These are phyloP conservation scores for Porphyridium purpureum DNA, from an alignment of 23 red algal species.

Conservation along the genomic window DNA sequence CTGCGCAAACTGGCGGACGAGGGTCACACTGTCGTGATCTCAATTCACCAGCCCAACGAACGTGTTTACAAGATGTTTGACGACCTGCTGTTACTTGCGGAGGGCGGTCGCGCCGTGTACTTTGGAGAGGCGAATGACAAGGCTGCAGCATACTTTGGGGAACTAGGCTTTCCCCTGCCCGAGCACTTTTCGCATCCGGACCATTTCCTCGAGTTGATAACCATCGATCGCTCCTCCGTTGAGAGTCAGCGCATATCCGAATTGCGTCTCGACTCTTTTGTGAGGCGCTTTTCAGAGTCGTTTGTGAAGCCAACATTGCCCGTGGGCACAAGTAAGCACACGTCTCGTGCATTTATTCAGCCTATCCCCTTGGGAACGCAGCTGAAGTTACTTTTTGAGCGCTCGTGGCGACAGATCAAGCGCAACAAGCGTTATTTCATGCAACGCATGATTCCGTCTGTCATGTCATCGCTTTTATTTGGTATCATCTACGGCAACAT, in stretches of 20 bases:
- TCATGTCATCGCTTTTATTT: constrained; percentile 72
- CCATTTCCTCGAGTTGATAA: constrained; percentile 42
- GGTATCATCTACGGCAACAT: constrained; percentile 73
- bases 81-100: constrained; percentile 64
- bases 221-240: too few species aligned
- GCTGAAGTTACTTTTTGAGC: constrained; percentile 32
- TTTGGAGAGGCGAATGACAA: constrained; percentile 8
- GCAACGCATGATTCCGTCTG: constrained; percentile 42
- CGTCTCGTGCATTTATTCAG: too few species aligned
- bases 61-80: constrained; percentile 78
- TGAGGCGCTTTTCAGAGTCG: too few species aligned
- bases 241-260: too few species aligned
- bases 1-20: constrained; percentile 53
- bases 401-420: constrained; percentile 56
- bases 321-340: too few species aligned
- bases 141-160: constrained; percentile 53
- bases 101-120: constrained; percentile 55
- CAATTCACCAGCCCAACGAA: constrained; percentile 70
- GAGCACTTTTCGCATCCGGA: constrained; percentile 5
- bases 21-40: constrained; percentile 77
- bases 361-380: constrained; percentile 4
- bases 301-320: too few species aligned
- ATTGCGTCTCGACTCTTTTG: too few species aligned
- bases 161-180: constrained; percentile 16
- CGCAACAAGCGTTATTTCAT: constrained; percentile 61